A percentile compares a stretch with the other conserved stretches of the same genome.
Conservation (phyloP, 306 rosid species). For the Psophocarpus tetragonolobus region DNA sequence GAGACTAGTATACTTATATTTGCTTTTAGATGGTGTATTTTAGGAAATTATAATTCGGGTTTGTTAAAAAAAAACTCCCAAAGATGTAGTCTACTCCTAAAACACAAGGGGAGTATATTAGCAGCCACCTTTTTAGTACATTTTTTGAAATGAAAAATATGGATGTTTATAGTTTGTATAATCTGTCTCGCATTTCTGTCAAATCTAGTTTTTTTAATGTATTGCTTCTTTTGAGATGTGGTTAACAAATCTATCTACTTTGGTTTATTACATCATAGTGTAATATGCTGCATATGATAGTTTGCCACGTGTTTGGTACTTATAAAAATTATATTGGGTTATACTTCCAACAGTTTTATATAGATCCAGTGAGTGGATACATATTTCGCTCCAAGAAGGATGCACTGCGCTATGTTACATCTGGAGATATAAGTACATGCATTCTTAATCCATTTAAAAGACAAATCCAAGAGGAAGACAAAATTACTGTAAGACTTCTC, state of each 20-base stretch:
- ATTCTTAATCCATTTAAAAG: not conserved
- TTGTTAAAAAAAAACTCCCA: not conserved
- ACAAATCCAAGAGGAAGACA: not conserved
- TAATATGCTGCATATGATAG: not conserved
- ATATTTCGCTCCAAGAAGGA: constrained; percentile 1
- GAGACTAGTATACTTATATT: not conserved
- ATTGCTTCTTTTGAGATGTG: not conserved
- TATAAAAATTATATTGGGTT: not conserved
- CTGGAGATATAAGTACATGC: not conserved
- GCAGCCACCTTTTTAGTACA: not conserved
- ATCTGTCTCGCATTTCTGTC: not conserved
- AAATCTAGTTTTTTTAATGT: not conserved
- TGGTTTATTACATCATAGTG: not conserved
- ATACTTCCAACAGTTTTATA: constrained; percentile 1
- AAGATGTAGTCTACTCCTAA: not conserved
- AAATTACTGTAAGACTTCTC: not conserved
- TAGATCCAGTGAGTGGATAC: not conserved
- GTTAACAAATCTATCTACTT: not conserved
- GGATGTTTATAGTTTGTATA: not conserved
- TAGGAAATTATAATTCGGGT: not conserved
- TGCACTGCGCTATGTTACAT: not conserved
- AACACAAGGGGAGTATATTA: not conserved
- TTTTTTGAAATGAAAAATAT: not conserved
- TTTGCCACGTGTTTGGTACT: not conserved
- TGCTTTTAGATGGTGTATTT: not conserved